Conservation (phyloP, 306 rosid species). For the Quercus rubra region DNA sequence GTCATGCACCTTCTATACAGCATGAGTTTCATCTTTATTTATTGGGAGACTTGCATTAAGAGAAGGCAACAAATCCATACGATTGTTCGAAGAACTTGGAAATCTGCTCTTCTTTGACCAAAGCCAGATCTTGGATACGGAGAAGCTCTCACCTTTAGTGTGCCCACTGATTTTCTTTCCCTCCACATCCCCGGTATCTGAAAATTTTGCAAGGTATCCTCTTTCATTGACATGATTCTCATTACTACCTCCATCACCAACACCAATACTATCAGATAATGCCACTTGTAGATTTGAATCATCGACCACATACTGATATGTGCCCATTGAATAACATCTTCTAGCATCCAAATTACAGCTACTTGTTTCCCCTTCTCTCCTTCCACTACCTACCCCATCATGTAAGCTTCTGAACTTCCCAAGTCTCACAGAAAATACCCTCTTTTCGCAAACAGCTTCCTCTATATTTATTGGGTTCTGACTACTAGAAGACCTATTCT, state of each 20-base stretch:
- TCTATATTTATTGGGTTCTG: conserved; percentile 25
- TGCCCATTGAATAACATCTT: conserved; percentile 92
- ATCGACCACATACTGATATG: conserved; percentile 66
- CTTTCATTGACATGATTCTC: conserved; percentile 9
- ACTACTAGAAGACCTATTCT: conserved; percentile 21
- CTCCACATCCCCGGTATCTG: conserved; percentile 36
- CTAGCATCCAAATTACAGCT: conserved; percentile 52
- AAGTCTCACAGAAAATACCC: conserved; percentile 76
- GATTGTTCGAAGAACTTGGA: conserved; percentile 35
- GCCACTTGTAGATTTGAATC: conserved; percentile 64
- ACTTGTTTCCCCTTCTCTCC: conserved; percentile 31
- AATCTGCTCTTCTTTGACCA: conserved; percentile 62
- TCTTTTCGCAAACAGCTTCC: conserved; percentile 34
- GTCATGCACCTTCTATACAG: not conserved
- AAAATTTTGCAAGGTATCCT: not conserved
- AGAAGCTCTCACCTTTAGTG: conserved; percentile 71
- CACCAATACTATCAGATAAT: conserved; percentile 13
- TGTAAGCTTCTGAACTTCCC: conserved; percentile 61
- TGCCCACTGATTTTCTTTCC: conserved; percentile 57
- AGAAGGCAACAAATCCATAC: conserved; percentile 34
- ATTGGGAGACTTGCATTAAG: conserved; percentile 12
- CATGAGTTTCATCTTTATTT: conserved; percentile 12
- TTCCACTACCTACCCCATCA: conserved; percentile 22
- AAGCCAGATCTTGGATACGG: conserved; percentile 94
- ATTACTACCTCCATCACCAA: conserved; percentile 1